These are phyloP conservation scores for Daldinia bambusicola DNA, from an alignment of 495 filamentous ascomycete genomes.

Conservation along the genomic window DNA sequence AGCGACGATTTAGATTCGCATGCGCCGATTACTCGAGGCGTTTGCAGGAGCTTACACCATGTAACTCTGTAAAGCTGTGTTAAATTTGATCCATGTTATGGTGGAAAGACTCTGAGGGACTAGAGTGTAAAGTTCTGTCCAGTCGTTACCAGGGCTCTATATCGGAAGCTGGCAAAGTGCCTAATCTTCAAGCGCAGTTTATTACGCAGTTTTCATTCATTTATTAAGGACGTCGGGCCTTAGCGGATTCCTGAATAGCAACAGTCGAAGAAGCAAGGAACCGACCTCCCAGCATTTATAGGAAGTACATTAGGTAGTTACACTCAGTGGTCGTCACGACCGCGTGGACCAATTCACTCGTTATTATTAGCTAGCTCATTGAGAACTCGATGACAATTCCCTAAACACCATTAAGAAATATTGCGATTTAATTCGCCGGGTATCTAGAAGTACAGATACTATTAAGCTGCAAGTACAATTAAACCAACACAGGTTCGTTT, in stretches of 20 bases:
- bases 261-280: background rate
- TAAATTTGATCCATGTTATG: background rate
- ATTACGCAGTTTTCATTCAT: background rate
- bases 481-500: too few relatives aligned
- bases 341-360: background rate
- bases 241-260: background rate
- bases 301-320: background rate
- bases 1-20: conserved; percentile 9
- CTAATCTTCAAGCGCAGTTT: background rate
- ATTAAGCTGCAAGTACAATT: background rate
- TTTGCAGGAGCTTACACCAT: background rate
- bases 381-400: too few relatives aligned
- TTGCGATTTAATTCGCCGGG: too few relatives aligned
- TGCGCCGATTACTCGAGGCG: background rate
- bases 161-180: background rate
- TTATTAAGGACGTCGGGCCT: background rate
- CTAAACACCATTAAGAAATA: too few relatives aligned
- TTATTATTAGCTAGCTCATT: background rate
- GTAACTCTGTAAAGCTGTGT: background rate
- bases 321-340: background rate
- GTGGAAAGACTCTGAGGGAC: background rate
- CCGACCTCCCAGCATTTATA: background rate
- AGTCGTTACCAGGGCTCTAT: background rate
- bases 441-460: too few relatives aligned
- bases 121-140: background rate